Evolutionary conservation across 305 asterid genomes (phyloP).

Genomic region (Fraxinus sp.): DNA sequence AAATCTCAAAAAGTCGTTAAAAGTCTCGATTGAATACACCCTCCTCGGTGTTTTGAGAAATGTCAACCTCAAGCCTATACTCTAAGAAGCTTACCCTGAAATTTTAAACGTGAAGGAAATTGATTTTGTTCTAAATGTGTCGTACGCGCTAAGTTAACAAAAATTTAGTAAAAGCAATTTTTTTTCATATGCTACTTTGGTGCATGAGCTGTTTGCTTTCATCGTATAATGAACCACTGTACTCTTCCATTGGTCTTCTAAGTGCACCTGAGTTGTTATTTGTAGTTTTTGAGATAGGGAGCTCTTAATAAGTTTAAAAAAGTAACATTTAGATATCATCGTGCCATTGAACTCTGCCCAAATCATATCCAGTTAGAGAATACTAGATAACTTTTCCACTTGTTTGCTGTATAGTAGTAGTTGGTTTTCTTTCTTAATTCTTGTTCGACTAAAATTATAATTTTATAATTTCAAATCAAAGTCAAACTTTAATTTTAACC

Average conservation of each 20-base stretch:
- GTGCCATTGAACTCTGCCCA: not conserved
- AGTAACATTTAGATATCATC: not conserved
- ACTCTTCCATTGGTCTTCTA: not conserved
- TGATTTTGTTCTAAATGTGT: not conserved
- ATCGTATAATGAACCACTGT: not conserved
- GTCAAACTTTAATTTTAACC: not conserved
- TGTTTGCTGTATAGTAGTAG: not conserved
- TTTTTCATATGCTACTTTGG: not conserved
- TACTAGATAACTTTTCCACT: not conserved
- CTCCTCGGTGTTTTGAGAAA: not conserved
- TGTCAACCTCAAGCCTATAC: not conserved
- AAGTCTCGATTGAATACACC: too few relatives aligned
- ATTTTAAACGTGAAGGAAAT: not conserved
- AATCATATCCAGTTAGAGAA: not conserved
- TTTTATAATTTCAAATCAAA: not conserved
- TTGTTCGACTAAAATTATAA: not conserved
- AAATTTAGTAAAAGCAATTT: not conserved
- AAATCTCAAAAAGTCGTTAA: too few relatives aligned
- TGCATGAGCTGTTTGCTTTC: not conserved
- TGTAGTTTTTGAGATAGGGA: not conserved
- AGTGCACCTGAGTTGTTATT: not conserved
- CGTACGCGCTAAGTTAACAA: not conserved
- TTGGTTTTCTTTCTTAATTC: conserved; percentile 2
- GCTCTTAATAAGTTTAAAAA: not conserved
- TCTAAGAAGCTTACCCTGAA: not conserved